Conservation (phyloP, 139 green algal genomes). For the Tetraselmis striata region DNA sequence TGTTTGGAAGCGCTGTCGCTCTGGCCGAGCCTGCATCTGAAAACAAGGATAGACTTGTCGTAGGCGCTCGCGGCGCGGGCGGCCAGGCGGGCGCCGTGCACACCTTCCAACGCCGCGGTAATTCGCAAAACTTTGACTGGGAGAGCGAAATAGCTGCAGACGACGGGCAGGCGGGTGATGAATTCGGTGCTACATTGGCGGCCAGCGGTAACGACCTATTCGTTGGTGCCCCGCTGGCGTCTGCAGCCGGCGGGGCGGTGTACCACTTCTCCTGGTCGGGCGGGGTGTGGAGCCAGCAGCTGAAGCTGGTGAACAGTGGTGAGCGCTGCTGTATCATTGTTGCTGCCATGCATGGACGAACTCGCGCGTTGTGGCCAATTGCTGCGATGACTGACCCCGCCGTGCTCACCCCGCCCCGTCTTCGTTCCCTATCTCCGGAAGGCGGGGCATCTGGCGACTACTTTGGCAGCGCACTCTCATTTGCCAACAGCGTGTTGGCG, state of each 20-base stretch:
- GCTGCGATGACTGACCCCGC: no score
- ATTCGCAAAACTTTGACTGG: neutral
- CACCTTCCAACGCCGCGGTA: neutral
- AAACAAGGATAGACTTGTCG: neutral
- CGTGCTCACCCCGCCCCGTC: neutral
- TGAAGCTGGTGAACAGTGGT: neutral
- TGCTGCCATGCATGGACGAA: no score
- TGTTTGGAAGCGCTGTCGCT: neutral
- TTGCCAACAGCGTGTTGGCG: neutral
- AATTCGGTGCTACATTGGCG: neutral
- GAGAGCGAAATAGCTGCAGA: neutral
- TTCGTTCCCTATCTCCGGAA: neutral
- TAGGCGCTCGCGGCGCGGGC: neutral
- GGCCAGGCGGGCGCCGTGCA: neutral
- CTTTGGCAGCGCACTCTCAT: neutral
- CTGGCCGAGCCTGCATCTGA: neutral
- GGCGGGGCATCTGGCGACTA: neutral
- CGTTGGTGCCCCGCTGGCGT: neutral
- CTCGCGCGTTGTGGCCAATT: no score
- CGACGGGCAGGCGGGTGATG: neutral
- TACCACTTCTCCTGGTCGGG: neutral
- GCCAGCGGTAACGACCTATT: neutral
- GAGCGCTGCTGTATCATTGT: neutral
- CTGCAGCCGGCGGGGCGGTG: neutral
- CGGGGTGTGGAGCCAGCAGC: neutral